Evolutionary conservation across 2,329 filamentous ascomycete species (phyloP).

Genomic region (Ophiostoma ips): DNA sequence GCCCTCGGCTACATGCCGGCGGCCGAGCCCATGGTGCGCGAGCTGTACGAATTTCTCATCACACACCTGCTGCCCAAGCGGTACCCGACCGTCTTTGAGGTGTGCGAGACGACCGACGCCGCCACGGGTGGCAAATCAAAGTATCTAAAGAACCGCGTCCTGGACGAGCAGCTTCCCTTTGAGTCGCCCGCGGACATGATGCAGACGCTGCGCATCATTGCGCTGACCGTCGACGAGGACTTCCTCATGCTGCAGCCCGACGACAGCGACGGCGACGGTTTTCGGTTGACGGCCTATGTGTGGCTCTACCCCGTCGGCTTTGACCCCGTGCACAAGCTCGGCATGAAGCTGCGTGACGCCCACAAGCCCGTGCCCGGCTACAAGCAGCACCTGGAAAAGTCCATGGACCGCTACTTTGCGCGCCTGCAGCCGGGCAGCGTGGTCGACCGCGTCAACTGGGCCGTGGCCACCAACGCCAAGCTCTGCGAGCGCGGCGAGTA

Average conservation of each 20-base stretch:
- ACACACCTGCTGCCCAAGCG: constrained; percentile 9
- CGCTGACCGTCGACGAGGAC: constrained; percentile 11
- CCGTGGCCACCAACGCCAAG: constrained; percentile 7
- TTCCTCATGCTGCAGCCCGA: constrained; percentile 11
- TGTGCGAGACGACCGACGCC: background rate
- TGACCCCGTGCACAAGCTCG: constrained; percentile 10
- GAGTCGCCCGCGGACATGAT: constrained; percentile 2
- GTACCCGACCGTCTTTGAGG: constrained; percentile 7
- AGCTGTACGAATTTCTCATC: constrained; percentile 9
- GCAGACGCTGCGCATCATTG: constrained; percentile 1
- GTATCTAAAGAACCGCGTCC: background rate
- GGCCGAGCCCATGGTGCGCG: constrained; percentile 9
- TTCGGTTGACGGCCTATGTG: constrained; percentile 8
- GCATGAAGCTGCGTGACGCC: constrained; percentile 7
- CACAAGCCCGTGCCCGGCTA: constrained; percentile 10
- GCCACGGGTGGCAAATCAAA: background rate
- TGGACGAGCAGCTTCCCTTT: background rate
- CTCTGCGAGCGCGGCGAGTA: constrained; percentile 12
- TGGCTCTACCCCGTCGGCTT: constrained; percentile 12
- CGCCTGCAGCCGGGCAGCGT: constrained; percentile 6
- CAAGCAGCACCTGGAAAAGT: constrained; percentile 10
- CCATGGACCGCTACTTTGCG: constrained; percentile 11
- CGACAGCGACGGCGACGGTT: constrained; percentile 8
- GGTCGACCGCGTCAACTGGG: constrained; percentile 11
- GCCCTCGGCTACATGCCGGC: constrained; percentile 6